Base-by-base conservation (phyloP, 2,329 filamentous ascomycete genomes). In the Phyllachora maydis region DNA sequence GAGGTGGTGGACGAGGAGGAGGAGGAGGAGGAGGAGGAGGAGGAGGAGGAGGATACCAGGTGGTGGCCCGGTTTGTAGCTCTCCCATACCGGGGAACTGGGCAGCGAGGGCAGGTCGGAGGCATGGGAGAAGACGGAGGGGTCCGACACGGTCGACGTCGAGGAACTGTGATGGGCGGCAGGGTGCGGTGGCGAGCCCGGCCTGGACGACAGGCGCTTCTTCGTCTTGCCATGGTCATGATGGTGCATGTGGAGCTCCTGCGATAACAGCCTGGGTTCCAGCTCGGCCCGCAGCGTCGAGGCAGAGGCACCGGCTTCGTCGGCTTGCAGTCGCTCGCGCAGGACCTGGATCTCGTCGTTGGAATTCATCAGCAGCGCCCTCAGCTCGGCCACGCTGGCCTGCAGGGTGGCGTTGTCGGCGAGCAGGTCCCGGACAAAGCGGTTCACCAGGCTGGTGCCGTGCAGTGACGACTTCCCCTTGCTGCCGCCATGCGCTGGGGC, bases 341-440 rank as follows among this genome's bases (percentile, higher is more conserved):
- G 50, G 20, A 64, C 65, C 42, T 92, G 81, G 3, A 95, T 88
- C 47, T 98, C 85, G 37, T 92, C 78, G 39, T 95, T 91, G 3
- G 85, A 92, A 41, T 67, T 82, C 38, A 81, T 64, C 12, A 98
- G 59, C 68, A 98, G 72, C 42, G 92, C 83, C 11, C 83, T 65
- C 22, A 98, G 52, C 50, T 98, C 88, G 24, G 83, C 67, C 29
- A 95, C 90, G 10, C 82, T 82, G 31, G 88, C 62, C 44, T 98
- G 88, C 21, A 98, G 54, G 35, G 81, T 92, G 7, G 83, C 81
- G 40, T 98, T 98, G 45, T 98, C 88, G 38, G 91, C 74, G 11
- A 98, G 56, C 26, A 98, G 77, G 43, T 95, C 88, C 35, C 83
- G 81, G 26, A 98, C 88, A 36, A 98, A 95, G 40, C 90, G 79